Evolutionary conservation across 2,329 filamentous ascomycete species (phyloP).

Genomic region (Chalaropsis thielavioides): DNA sequence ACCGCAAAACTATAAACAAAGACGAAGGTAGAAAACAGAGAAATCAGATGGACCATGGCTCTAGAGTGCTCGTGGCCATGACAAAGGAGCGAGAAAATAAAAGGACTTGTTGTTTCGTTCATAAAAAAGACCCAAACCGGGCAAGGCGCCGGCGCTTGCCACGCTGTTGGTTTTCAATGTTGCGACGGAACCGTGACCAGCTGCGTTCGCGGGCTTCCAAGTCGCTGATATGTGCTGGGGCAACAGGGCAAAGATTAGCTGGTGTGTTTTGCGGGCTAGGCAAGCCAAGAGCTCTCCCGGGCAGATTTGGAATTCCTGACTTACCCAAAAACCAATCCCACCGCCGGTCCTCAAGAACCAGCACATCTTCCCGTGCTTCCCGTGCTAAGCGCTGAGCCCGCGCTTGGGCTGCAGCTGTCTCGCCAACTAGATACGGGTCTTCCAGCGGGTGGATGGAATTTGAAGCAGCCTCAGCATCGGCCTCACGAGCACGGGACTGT

Average conservation of each 20-base stretch:
- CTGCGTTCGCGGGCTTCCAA: slow-evolving; percentile 37
- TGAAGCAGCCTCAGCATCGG: background rate
- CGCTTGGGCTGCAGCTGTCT: slow-evolving; percentile 45
- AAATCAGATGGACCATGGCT: background rate
- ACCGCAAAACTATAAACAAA: background rate
- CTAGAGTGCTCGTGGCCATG: background rate
- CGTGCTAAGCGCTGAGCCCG: slow-evolving; percentile 42
- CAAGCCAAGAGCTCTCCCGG: background rate
- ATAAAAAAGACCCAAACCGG: slow-evolving; percentile 12
- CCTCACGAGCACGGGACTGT: slow-evolving; percentile 18
- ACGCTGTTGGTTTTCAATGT: slow-evolving; percentile 23
- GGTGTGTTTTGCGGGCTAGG: background rate
- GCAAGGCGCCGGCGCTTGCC: slow-evolving; percentile 16
- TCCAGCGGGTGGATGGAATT: slow-evolving; percentile 38
- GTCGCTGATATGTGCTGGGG: slow-evolving; percentile 35
- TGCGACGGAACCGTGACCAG: slow-evolving; percentile 32
- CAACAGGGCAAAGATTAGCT: slow-evolving; percentile 15
- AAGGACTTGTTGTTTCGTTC: slow-evolving; percentile 2
- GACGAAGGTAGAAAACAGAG: background rate
- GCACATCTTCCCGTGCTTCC: slow-evolving; percentile 39
- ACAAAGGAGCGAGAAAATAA: background rate
- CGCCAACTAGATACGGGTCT: slow-evolving; percentile 53
- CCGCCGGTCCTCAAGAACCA: slow-evolving; percentile 41
- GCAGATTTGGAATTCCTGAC: slow-evolving; percentile 21
- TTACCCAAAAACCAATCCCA: slow-evolving; percentile 48